phyloP scores from a whole-genome alignment of 2,329 filamentous ascomycete genomes.

The Penicillium hesseltinei region DNA sequence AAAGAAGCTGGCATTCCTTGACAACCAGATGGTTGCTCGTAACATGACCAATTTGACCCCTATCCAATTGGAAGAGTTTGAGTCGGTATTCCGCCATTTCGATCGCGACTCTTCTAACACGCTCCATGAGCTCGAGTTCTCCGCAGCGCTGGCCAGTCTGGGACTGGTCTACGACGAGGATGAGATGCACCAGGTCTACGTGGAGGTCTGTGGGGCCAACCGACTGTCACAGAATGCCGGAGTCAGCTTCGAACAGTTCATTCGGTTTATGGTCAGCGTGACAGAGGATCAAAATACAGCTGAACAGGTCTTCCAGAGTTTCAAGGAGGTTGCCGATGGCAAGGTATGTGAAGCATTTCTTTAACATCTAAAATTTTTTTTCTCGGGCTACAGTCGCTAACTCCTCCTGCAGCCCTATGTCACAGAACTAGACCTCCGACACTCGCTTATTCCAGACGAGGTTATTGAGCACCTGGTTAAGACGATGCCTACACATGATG shows the following conservation, averaged over 20 bases:
- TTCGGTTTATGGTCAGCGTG: constrained; percentile 98
- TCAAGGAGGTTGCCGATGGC: constrained; percentile 94
- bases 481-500: constrained; percentile 80
- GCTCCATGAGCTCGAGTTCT: constrained; percentile 91
- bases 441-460: constrained; percentile 93
- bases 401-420: constrained; percentile 69
- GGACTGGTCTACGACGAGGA: constrained; percentile 95
- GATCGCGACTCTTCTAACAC: constrained; percentile 90
- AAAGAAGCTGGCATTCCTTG: constrained; percentile 94
- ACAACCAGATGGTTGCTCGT: constrained; percentile 97
- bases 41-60: constrained; percentile 99
- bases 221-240: constrained; percentile 60
- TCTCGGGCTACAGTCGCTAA: not conserved
- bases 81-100: constrained; percentile 97
- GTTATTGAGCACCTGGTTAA: constrained; percentile 89
- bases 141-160: constrained; percentile 88
- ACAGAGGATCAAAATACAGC: constrained; percentile 99
- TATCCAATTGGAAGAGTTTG: constrained; percentile 97
- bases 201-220: constrained; percentile 68
- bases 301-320: constrained; percentile 97
- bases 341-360: constrained; percentile 56
- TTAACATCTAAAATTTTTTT: not conserved
- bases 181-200: constrained; percentile 95
- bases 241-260: constrained; percentile 98
- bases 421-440: constrained; percentile 92